phyloP scores from a whole-genome alignment of 1,284 basidiomycete genomes.

The Stygiomarasmius scandens region DNA sequence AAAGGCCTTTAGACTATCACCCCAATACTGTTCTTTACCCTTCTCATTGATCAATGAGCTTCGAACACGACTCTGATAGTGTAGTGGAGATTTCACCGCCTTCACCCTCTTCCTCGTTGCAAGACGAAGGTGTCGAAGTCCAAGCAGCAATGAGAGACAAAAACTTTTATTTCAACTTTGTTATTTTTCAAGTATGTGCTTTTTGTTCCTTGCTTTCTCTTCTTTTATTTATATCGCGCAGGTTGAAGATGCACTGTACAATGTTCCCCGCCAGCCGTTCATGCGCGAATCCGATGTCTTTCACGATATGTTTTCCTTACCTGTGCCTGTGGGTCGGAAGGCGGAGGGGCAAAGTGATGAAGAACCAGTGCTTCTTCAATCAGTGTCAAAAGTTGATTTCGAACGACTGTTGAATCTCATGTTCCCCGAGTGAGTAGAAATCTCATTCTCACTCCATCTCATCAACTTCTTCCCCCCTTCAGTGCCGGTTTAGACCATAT shows the following conservation, averaged over 20 bases:
- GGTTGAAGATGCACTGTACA: conserved; percentile 29
- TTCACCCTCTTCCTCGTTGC: background rate
- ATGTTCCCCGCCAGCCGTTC: conserved; percentile 26
- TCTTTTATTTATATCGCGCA: background rate
- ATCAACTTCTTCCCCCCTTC: too few relatives aligned
- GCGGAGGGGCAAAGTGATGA: conserved; percentile 9
- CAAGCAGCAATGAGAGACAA: background rate
- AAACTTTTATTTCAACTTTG: conserved; percentile 10
- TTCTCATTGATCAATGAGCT: background rate
- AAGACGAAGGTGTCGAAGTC: background rate
- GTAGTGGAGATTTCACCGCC: background rate
- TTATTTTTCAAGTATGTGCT: conserved; percentile 11
- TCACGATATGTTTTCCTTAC: conserved; percentile 24
- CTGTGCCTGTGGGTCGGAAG: background rate
- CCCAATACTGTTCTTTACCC: background rate
- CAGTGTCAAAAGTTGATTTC: conserved; percentile 22
- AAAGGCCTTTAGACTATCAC: background rate
- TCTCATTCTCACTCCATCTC: background rate
- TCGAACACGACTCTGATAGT: background rate
- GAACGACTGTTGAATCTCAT: conserved; percentile 23
- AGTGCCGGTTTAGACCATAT: conserved; percentile 9
- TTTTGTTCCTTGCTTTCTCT: background rate
- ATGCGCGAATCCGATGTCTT: conserved; percentile 26
- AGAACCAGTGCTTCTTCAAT: conserved; percentile 19
- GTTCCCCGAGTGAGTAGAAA: conserved; percentile 23